These are phyloP conservation scores for Penicillium nordicum DNA, from an alignment of 2,329 filamentous ascomycete species.

Conservation along the genomic window DNA sequence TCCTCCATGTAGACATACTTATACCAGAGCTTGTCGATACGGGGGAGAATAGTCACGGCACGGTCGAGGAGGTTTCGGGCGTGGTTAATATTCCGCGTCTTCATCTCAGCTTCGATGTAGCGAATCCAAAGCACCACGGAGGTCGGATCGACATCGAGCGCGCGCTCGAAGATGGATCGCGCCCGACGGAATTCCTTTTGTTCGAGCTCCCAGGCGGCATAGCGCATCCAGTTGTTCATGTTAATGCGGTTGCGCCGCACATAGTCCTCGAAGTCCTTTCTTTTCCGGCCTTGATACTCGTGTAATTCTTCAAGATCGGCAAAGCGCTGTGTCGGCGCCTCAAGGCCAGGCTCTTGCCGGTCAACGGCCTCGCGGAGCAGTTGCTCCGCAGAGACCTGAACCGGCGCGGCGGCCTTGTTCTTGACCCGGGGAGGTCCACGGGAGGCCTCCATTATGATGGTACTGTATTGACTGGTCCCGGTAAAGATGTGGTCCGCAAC, in stretches of 20 bases:
- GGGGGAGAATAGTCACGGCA: constrained; percentile 85
- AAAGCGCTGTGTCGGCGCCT: constrained; percentile 91
- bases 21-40: constrained; percentile 97
- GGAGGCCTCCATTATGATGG: constrained; percentile 73
- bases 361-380: constrained; percentile 96
- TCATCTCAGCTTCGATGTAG: constrained; percentile 96
- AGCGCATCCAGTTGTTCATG: constrained; percentile 98
- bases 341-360: constrained; percentile 81
- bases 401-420: constrained; percentile 90
- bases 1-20: constrained; percentile 99
- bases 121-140: constrained; percentile 84
- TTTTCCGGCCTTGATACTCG: constrained; percentile 92
- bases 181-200: constrained; percentile 95
- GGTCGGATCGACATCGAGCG: constrained; percentile 85
- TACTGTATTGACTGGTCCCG: not conserved
- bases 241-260: constrained; percentile 90
- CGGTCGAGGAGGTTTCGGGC: constrained; percentile 90
- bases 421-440: constrained; percentile 94
- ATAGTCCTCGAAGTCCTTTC: constrained; percentile 97
- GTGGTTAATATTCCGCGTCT: constrained; percentile 91
- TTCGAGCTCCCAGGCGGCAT: constrained; percentile 95
- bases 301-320: constrained; percentile 96
- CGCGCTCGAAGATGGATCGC: constrained; percentile 88
- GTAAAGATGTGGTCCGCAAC: not conserved
- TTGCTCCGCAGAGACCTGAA: constrained; percentile 94